Base-by-base conservation (phyloP, 495 filamentous ascomycete species). In the Annulohypoxylon bovei region DNA sequence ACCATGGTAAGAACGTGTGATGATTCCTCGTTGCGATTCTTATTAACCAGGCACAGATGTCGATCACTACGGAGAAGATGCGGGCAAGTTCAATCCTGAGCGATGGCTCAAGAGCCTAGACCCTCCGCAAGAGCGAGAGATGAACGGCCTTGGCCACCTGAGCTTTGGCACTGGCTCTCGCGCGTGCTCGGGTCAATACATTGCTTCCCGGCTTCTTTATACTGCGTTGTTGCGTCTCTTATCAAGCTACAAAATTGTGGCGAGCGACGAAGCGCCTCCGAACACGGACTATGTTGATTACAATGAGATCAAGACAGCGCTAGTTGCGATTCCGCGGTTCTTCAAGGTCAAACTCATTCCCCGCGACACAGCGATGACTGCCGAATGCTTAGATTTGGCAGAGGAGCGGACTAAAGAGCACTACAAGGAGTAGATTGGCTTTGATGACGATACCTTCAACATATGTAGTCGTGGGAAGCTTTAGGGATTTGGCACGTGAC, bases 241-340 rank as follows among this genome's bases (percentile, higher is more conserved):
- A 6, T 79, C 78, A 4, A 77, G 75, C 9, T 88, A 85, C 70
- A 81, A 81, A 54, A 84, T 88, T 59, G 81, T 84, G 7, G 85
- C 85, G 0, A 84, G 81, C 50, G 78, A 85, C 56, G 64, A 65
- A 0, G 66, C 78, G 6, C 84, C 85, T 1, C 85, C 85, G 1
- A 87, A 86, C 57, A 87, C 84, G 0, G 85, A 88, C 66, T 87
- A 87, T 65, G 80, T 86, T 12, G 86, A 88, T 22, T 88, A 87
- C 52, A 88, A 88, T 60, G 78, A 81, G 61, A 81, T 86, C 63
- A 87, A 87, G 71, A 83, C 80, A 0, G 85, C 86, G 0, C 61
- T 87, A 20, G 85, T 87, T 7, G 85, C 86, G 2, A 87, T 87
- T 64, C 86, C 86, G 2, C 72, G 81, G 39, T 78, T 84, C 46